phyloP scores from a whole-genome alignment of 1,139 yeast species.

The Lodderomyces margitis region DNA sequence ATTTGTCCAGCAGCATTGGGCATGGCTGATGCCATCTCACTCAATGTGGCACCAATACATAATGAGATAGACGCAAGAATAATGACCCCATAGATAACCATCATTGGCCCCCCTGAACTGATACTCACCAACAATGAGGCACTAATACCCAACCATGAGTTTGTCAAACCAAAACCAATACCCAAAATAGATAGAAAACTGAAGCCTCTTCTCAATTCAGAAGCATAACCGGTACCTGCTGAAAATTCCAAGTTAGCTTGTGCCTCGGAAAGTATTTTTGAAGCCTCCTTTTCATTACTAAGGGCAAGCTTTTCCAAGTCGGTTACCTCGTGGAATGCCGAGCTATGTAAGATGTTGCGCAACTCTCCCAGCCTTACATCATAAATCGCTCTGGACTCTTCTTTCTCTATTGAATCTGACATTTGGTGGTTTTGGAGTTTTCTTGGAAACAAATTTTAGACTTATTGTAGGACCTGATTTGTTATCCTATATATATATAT shows the following conservation, averaged over 20 bases:
- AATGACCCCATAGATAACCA: slow-evolving; percentile 64
- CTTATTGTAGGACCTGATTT: too few species aligned
- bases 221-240: slow-evolving; percentile 33
- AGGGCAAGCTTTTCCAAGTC: too few species aligned
- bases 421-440: too few species aligned
- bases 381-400: too few species aligned
- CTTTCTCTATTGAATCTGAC: too few species aligned
- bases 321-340: too few species aligned
- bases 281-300: slow-evolving; percentile 17
- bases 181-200: slow-evolving; percentile 55
- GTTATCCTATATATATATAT: too few species aligned
- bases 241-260: slow-evolving; percentile 31
- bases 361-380: too few species aligned
- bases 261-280: slow-evolving; percentile 25
- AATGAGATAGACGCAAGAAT: slow-evolving; percentile 51
- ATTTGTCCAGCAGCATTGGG: slow-evolving; percentile 62
- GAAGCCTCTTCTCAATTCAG: slow-evolving; percentile 47
- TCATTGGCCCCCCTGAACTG: slow-evolving; percentile 64
- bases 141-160: slow-evolving; percentile 59
- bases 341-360: too few species aligned
- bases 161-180: slow-evolving; percentile 62
- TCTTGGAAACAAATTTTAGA: too few species aligned
- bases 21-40: slow-evolving; percentile 54
- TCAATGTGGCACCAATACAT: slow-evolving; percentile 38
- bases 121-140: slow-evolving; percentile 61